phyloP scores from a whole-genome alignment of 768 basidiomycete genomes.

The Crepidotus variabilis region DNA sequence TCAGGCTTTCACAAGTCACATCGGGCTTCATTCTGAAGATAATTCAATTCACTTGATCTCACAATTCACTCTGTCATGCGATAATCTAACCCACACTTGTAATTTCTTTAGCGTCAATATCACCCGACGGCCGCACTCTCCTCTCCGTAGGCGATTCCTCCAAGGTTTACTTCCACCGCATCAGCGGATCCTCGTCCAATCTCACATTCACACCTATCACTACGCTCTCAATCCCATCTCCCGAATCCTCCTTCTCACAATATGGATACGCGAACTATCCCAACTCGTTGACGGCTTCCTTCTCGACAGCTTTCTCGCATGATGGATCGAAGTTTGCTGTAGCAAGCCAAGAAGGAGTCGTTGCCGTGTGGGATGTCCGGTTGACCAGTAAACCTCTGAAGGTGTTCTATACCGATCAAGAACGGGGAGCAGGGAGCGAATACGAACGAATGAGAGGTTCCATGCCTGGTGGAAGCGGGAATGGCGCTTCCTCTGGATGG shows the following conservation, averaged over 20 bases:
- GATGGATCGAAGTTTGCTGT: slow-evolving; percentile 80
- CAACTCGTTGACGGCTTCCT: slow-evolving; percentile 62
- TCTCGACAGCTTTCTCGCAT: slow-evolving; percentile 74
- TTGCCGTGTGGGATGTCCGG: slow-evolving; percentile 82
- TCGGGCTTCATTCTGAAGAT: too few relatives aligned
- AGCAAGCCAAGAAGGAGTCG: slow-evolving; percentile 76
- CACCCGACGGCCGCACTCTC: slow-evolving; percentile 82
- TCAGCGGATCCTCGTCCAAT: slow-evolving; percentile 54
- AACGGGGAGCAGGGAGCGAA: slow-evolving; percentile 11
- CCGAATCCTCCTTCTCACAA: slow-evolving; percentile 33
- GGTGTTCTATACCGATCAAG: slow-evolving; percentile 58
- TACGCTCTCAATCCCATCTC: slow-evolving; percentile 64
- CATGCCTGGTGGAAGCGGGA: slow-evolving; percentile 17
- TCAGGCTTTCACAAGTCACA: too few relatives aligned
- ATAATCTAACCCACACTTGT: not conserved
- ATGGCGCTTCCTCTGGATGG: slow-evolving; percentile 45
- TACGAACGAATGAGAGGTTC: not conserved
- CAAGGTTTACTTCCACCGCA: slow-evolving; percentile 77
- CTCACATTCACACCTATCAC: slow-evolving; percentile 64
- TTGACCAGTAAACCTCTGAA: slow-evolving; percentile 62
- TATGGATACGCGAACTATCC: slow-evolving; percentile 20
- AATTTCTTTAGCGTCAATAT: slow-evolving; percentile 66
- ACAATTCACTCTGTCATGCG: too few relatives aligned
- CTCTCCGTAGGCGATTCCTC: slow-evolving; percentile 90
- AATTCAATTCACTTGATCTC: too few relatives aligned